Percentiles rank a stretch among this genome's conserved stretches.
phyloP scores from a whole-genome alignment of 441 rosid genomes.

The Corymbia citriodora region DNA sequence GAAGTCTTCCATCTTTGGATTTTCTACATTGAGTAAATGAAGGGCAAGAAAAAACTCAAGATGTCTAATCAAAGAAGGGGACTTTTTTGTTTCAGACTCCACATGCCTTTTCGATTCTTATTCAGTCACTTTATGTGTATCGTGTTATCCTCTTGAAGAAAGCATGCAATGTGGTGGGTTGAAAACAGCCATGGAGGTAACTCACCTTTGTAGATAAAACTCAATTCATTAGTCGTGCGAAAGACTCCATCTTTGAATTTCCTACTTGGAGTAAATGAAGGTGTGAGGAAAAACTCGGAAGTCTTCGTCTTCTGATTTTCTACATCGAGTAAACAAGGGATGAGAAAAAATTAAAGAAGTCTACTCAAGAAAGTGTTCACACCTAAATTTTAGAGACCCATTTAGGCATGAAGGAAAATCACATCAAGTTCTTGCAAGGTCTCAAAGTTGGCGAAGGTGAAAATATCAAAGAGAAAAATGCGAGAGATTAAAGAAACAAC shows the following conservation, averaged over 20 bases:
- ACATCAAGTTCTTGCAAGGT: no score
- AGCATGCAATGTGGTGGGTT: not conserved
- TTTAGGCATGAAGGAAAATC: not conserved
- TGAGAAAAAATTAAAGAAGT: no score
- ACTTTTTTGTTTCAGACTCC: not conserved
- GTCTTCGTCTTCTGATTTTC: not conserved
- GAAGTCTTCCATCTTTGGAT: not conserved
- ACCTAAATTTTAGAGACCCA: not conserved
- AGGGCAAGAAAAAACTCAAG: not conserved
- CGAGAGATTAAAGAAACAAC: no score
- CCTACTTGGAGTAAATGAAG: not conserved
- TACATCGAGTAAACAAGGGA: not conserved
- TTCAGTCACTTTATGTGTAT: accelerated
- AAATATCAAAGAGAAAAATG: no score
- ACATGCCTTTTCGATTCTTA: not conserved
- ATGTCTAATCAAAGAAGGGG: not conserved
- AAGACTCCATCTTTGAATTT: not conserved
- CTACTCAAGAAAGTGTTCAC: not conserved
- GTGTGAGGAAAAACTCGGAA: not conserved
- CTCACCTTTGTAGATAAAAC: not conserved
- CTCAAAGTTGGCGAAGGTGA: no score
- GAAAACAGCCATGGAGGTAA: not conserved
- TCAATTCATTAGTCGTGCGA: not conserved
- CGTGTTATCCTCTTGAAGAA: not conserved
- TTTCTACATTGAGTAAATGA: not conserved